phyloP scores from a whole-genome alignment of 805 yeast species.

The Hanseniaspora lindneri region DNA sequence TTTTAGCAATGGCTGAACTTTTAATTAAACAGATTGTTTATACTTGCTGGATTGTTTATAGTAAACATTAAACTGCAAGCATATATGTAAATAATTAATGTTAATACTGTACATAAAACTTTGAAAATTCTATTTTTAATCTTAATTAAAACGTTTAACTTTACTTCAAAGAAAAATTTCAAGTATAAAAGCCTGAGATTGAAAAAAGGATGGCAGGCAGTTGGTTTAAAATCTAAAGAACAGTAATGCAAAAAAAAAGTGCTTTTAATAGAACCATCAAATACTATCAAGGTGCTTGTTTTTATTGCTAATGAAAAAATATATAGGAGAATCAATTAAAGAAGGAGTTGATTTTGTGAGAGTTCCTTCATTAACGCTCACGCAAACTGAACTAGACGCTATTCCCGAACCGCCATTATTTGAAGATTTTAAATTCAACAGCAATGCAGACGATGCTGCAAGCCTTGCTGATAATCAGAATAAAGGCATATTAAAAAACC shows the following conservation, averaged over 20 bases:
- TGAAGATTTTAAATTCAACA: background rate
- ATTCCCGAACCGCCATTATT: constrained; percentile 22
- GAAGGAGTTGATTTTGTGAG: constrained; percentile 24
- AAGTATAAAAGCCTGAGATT: too few species aligned
- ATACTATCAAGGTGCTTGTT: too few species aligned
- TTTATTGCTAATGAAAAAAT: constrained; percentile 26
- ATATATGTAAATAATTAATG: too few species aligned
- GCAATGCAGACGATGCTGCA: background rate
- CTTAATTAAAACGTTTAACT: too few species aligned
- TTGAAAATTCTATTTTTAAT: too few species aligned
- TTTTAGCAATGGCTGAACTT: constrained; percentile 2
- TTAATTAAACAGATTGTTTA: background rate
- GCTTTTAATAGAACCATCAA: too few species aligned
- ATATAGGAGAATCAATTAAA: constrained; percentile 25
- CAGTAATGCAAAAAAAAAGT: too few species aligned
- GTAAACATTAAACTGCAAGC: background rate
- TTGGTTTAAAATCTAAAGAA: too few species aligned
- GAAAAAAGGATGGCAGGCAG: too few species aligned
- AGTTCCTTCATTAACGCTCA: constrained; percentile 26
- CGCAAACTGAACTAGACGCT: constrained; percentile 23
- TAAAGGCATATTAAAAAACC: background rate
- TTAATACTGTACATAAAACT: too few species aligned
- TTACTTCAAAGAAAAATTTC: too few species aligned
- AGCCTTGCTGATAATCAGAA: background rate
- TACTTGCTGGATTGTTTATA: constrained; percentile 1